Base-by-base conservation (phyloP, 495 filamentous ascomycete species). In the Aspergillus carlsbadensis region DNA sequence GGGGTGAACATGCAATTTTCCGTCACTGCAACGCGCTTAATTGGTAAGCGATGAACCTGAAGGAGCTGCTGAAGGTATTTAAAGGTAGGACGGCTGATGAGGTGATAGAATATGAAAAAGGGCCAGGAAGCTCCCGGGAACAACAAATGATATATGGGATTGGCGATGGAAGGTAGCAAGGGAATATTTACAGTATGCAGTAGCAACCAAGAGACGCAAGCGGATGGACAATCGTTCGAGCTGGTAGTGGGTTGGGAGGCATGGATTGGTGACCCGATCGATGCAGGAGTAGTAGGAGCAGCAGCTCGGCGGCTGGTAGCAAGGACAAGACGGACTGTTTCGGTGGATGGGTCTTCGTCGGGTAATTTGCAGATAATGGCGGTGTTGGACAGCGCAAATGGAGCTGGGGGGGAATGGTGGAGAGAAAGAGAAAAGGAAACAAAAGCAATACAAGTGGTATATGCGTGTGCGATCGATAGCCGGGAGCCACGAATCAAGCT, bases 251-350 rank as follows among this genome's bases (percentile, higher is more conserved):
- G 51, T 29, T 49, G 35, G 20, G 24, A 48, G 45, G 57, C 57
- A 59, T 59, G 24, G 51, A 54, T 57, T 49, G 45, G 54, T 35
- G 14, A 54, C 49, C 49, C 35, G 42, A 33, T 57, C 54, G 20
- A 51, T 34, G 42, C 31, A 42, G 39, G 46, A 31, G 44, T 42
- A 52, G 47, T 40, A 45, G 40, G 52, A 43, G 43, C 18, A 43
- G 43, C 18, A 17, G 14, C 11, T 14, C 21, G 11, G 24, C 41
- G 41, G 26, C 26, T 29, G 26, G 26, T 29, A 29, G 26, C 26
- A 50, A 50, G 33, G 17, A 24, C 33, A 43, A 22, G 40, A 47
- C 42, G 34, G 52, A 40, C 43, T 55, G 52, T 55, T 48, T 49
- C 43, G 44, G 44, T 26, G 41, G 31, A 44, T 29, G 36, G 37